Evolutionary conservation across 805 yeast genomes (phyloP), one percentile per base, ranked within the genome.

Genomic region (Suhomyces prunicola): DNA sequence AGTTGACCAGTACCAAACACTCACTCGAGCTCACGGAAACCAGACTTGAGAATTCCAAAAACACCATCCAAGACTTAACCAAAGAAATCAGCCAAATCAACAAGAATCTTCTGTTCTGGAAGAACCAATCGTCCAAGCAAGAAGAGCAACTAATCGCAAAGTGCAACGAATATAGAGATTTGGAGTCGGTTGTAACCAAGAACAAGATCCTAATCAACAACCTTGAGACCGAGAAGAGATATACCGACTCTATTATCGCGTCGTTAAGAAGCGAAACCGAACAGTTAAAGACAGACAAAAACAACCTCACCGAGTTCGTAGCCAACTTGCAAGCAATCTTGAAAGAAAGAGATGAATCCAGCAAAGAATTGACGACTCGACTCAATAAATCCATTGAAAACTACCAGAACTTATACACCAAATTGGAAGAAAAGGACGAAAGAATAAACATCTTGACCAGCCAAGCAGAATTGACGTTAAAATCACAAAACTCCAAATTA

Each of bases 251-350:
- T 0, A 60, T 79, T 12, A 85, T 84, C 57, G 65, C 70, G 15
- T 71, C 86, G 9, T 65, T 88, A 29, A 71, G 77, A 31, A 69
- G 71, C 12, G 90, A 87, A 55, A 76, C 84, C 42, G 68, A 71
- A 6, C 78, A 74, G 27, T 68, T 88, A 51, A 70, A 76, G 45
- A 76, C 77, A 2, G 96, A 90, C 62, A 84, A 82, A 59, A 67
- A 78, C 5, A 77, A 82, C 50, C 70, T 89, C 41, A 84, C 79
- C 58, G 77, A 81, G 3, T 72, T 85, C 53, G 77, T 88, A 8
- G 66, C 79, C 6, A 86, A 80, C 59, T 69, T 89, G 45, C 93
- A 88, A 66, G 62, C 83, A 2, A 63, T 83, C 40, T 82, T 83
- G 52, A 76, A 76, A 50, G 92, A 88, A 62, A 77, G 91, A 50